A percentile compares a stretch with the other conserved stretches of the same genome.
These are phyloP conservation scores for Acephala macrosclerotiorum DNA, from an alignment of 2,329 filamentous ascomycete species.

Conservation along the genomic window DNA sequence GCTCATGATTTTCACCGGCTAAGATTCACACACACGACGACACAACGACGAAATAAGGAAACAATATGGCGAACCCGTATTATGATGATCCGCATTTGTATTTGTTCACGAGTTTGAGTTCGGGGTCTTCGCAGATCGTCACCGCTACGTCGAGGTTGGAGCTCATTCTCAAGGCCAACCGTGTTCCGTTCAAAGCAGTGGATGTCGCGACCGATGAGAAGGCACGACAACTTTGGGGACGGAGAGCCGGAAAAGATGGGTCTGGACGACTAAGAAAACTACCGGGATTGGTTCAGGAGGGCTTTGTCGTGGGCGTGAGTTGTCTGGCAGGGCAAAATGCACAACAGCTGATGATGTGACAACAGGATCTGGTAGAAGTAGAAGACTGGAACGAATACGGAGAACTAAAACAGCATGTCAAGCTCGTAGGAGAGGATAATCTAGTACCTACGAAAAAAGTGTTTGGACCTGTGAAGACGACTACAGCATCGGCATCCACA, in stretches of 20 bases:
- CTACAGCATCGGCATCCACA: conserved; percentile 38
- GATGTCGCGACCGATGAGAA: conserved; percentile 91
- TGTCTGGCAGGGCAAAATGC: conserved; percentile 1
- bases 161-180: conserved; percentile 94
- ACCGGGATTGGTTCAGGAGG: conserved; percentile 87
- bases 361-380: conserved; percentile 89
- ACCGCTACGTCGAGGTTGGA: conserved; percentile 95
- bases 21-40: conserved; percentile 3
- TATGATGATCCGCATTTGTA: conserved; percentile 77
- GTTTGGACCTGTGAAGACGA: conserved; percentile 33
- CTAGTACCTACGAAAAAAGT: conserved; percentile 16
- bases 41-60: background rate
- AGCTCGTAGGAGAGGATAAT: conserved; percentile 53
- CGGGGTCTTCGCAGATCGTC: conserved; percentile 94
- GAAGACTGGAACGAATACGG: conserved; percentile 99
- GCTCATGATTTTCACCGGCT: conserved; percentile 13
- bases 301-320: conserved; percentile 84
- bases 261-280: conserved; percentile 74
- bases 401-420: conserved; percentile 88
- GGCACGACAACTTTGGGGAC: conserved; percentile 87
- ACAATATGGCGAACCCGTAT: conserved; percentile 44
- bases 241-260: conserved; percentile 77
- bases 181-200: conserved; percentile 89
- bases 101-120: conserved; percentile 95
- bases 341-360: conserved; percentile 30